Evolutionary conservation across 805 yeast genomes (phyloP).

Genomic region (Sugiyamaella mastotermitis): DNA sequence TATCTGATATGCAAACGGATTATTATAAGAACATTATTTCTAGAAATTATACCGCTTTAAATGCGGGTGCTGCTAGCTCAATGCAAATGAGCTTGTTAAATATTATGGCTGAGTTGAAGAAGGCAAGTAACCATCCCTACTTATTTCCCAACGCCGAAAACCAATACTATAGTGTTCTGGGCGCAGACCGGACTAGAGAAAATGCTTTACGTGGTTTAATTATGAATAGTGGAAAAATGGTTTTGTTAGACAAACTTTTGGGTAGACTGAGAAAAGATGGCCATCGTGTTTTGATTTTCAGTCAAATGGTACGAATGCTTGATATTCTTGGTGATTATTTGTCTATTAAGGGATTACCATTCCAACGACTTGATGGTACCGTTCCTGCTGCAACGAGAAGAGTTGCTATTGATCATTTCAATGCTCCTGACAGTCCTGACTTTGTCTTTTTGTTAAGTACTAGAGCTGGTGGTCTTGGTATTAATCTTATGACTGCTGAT

Average conservation of each 20-base stretch:
- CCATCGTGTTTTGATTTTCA: constrained; percentile 88
- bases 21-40: constrained; percentile 92
- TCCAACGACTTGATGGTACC: constrained; percentile 95
- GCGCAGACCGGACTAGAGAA: constrained; percentile 55
- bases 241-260: constrained; percentile 79
- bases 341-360: constrained; percentile 76
- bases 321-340: constrained; percentile 93
- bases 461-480: constrained; percentile 98
- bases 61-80: constrained; percentile 70
- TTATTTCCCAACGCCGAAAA: constrained; percentile 90
- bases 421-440: constrained; percentile 88
- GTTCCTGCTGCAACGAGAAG: constrained; percentile 91
- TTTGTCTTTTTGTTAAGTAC: constrained; percentile 87
- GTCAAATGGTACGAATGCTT: constrained; percentile 95
- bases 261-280: constrained; percentile 86
- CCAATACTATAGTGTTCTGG: constrained; percentile 44
- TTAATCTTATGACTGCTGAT: constrained; percentile 97
- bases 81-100: constrained; percentile 82
- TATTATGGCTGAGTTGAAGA: constrained; percentile 91
- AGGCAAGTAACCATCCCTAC: constrained; percentile 96
- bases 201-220: constrained; percentile 81
- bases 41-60: constrained; percentile 84
- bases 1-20: constrained; percentile 91
- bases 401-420: constrained; percentile 92
- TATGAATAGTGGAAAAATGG: constrained; percentile 99